Evolutionary conservation across 805 yeast species (phyloP).

Genomic region (Sporopachydermia quercuum): DNA sequence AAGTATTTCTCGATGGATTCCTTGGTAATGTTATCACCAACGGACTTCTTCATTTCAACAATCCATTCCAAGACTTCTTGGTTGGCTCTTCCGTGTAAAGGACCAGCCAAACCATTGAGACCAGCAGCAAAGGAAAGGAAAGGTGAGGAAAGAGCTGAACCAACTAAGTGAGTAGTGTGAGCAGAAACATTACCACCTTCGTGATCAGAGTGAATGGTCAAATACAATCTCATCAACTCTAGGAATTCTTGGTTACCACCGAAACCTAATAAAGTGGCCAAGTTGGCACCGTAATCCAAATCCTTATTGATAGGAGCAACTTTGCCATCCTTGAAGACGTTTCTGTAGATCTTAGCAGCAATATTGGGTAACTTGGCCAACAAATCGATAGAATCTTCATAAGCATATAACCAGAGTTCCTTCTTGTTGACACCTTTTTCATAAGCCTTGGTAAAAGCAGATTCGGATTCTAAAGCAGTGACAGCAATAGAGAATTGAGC

Average conservation of each 20-base stretch:
- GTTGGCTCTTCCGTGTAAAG: conserved; percentile 77
- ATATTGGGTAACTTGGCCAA: conserved; percentile 72
- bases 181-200: conserved; percentile 88
- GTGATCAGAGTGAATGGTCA: conserved; percentile 76
- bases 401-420: conserved; percentile 73
- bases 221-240: conserved; percentile 67
- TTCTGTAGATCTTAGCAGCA: conserved; percentile 74
- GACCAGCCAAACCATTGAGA: conserved; percentile 76
- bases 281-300: conserved; percentile 53
- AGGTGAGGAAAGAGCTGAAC: conserved; percentile 71
- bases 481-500: conserved; percentile 79
- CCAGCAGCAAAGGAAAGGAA: conserved; percentile 71
- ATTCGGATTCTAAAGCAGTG: conserved; percentile 69
- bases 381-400: conserved; percentile 66
- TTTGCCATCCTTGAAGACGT: conserved; percentile 73
- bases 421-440: conserved; percentile 71
- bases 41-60: conserved; percentile 43
- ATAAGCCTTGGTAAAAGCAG: conserved; percentile 73
- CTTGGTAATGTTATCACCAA: conserved; percentile 42
- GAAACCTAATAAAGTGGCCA: conserved; percentile 47
- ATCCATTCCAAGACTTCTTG: conserved; percentile 81
- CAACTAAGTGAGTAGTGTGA: conserved; percentile 75
- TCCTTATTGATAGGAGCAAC: conserved; percentile 32
- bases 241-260: conserved; percentile 53
- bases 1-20: conserved; percentile 60